A percentile compares a stretch with the other conserved stretches of the same genome.
Conservation (phyloP, 2,329 filamentous ascomycete species). For the Pseudogymnoascus sp. region DNA sequence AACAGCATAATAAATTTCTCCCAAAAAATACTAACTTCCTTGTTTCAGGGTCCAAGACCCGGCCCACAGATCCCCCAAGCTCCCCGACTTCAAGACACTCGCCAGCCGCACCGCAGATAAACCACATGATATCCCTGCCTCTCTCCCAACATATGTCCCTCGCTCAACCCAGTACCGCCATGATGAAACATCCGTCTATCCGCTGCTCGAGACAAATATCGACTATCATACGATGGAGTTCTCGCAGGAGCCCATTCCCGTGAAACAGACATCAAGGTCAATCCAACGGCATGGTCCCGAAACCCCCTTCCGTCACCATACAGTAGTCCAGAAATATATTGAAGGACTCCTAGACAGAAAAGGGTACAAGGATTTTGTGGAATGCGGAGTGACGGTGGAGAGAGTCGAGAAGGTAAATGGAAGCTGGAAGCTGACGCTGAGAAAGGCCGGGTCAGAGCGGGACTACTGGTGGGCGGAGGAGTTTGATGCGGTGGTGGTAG, state of each 20-base stretch:
- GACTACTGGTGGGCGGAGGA: conserved; percentile 55
- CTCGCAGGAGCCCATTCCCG: conserved; percentile 46
- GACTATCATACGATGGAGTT: conserved; percentile 51
- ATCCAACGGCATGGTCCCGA: conserved; percentile 43
- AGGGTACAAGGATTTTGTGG: conserved; percentile 44
- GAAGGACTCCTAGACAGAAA: conserved; percentile 42
- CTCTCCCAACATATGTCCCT: conserved; percentile 39
- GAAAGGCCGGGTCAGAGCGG: conserved; percentile 32
- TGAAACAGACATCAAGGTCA: conserved; percentile 32
- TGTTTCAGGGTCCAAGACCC: conserved; percentile 34
- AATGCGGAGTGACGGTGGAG: conserved; percentile 55
- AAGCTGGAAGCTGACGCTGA: conserved; percentile 46
- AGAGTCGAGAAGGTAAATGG: conserved; percentile 38
- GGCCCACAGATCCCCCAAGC: conserved; percentile 29
- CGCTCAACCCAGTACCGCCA: conserved; percentile 39
- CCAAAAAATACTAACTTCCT: background rate
- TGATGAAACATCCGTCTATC: conserved; percentile 51
- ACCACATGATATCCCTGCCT: conserved; percentile 37
- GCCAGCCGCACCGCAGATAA: conserved; percentile 42
- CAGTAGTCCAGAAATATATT: conserved; percentile 47
- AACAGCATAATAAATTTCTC: background rate
- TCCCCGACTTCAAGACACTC: conserved; percentile 39
- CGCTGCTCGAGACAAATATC: conserved; percentile 58
- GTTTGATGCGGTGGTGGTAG: conserved; percentile 60
- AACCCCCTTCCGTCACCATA: conserved; percentile 55